Evolutionary conservation across 306 rosid species (phyloP).

Genomic region (Cicer pinnatifidum): DNA sequence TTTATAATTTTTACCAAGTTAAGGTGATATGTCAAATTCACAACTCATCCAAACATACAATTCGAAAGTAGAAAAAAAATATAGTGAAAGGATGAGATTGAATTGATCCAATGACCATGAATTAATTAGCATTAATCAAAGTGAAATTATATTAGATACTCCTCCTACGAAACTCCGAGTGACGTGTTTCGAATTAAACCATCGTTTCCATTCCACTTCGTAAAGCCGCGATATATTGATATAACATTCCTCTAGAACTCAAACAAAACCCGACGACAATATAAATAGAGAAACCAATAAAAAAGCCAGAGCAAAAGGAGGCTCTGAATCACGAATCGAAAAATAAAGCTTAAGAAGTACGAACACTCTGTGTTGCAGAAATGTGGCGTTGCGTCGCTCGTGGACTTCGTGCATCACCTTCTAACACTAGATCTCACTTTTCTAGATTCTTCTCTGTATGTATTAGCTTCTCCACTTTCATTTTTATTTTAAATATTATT

Average conservation of each 20-base stretch:
- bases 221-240: background rate
- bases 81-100: background rate
- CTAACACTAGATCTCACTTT: conserved; percentile 64
- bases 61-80: no score
- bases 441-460: conserved; percentile 81
- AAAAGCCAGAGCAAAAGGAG: background rate
- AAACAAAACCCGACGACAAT: background rate
- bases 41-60: no score
- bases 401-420: conserved; percentile 52
- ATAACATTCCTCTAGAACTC: background rate
- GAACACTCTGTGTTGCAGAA: conserved; percentile 15
- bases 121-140: background rate
- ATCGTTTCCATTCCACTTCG: background rate
- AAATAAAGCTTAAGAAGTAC: background rate
- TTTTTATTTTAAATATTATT: no score
- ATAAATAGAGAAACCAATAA: background rate
- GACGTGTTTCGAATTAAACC: conserved; percentile 34
- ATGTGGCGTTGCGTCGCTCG: conserved; percentile 97
- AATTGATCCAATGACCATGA: background rate
- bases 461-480: no score
- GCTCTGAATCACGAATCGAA: background rate
- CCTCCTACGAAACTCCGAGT: background rate
- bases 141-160: conserved; percentile 8
- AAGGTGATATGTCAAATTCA: no score
- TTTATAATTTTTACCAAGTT: no score